phyloP scores from a whole-genome alignment of 768 basidiomycete genomes.

The Suillus variegatus region DNA sequence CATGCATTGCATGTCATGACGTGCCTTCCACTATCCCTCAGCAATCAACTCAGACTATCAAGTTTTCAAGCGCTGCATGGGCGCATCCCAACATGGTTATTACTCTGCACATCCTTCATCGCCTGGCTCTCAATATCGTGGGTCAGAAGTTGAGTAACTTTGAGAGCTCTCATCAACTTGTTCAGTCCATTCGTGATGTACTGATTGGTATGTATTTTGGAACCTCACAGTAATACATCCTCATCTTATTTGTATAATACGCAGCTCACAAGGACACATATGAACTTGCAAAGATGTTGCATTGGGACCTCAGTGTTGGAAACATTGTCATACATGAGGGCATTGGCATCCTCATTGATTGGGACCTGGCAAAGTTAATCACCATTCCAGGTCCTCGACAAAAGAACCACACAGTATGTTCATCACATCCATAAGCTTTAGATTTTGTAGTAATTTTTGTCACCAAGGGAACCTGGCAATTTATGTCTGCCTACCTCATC shows the following conservation, averaged over 20 bases:
- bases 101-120: constrained; percentile 2
- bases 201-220: neutral
- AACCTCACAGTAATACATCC: neutral
- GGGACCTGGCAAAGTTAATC: too few species aligned
- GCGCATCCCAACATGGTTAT: neutral
- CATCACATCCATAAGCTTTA: too few species aligned
- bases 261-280: constrained; percentile 5
- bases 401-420: too few species aligned
- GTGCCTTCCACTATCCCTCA: neutral
- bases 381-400: too few species aligned
- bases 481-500: neutral
- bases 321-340: neutral
- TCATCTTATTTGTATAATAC: neutral
- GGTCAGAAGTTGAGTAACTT: neutral
- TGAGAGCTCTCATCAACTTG: neutral
- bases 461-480: constrained; percentile 10
- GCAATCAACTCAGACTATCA: neutral
- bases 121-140: neutral
- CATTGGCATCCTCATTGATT: too few species aligned
- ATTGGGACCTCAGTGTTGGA: too few species aligned
- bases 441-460: neutral
- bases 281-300: neutral
- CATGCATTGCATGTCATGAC: neutral
- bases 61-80: neutral
- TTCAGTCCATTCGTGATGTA: constrained; percentile 3